Evolutionary conservation across 139 green algal genomes (phyloP), one percentile per base, ranked within the genome.

Genomic region (Chlorella vulgaris): DNA sequence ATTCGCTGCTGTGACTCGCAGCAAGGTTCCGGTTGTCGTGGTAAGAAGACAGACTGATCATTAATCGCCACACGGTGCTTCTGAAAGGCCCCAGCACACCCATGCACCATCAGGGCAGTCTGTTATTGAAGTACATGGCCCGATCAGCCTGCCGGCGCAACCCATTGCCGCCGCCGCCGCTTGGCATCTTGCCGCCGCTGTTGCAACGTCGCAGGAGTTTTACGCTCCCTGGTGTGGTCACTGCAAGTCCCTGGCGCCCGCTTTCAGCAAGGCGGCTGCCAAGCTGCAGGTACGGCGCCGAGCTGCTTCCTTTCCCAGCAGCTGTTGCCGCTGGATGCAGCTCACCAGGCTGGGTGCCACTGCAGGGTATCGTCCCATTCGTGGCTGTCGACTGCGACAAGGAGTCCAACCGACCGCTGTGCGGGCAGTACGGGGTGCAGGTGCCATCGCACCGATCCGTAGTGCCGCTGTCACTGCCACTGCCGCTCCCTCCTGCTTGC

Each of bases 331-430:
- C 2, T 13, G 31, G 18, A 4, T 29, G 4, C 33, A 70, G 22
- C 28, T 26, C 39, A 36, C 33, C 68, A 61, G 40, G 6, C 5
- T n/a, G 18, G 18, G 5, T 39, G 4, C 39, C 2, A 15, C 47
- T 83, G 77, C 50, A 76, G 65, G 77, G 77, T 35, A 83, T 83
- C 28, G 77, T 83, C 7, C 77, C 77, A 0, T 83, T 83, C n/a
- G 86, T 79, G n/a, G 86, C 86, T 1, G 81, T 90, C 3, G 81
- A 90, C 66, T 90, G 86, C 35, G 66, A 85, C 19, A 60, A 67
- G 2, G 55, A 85, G 33, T 61, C 43, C 29, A 87, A 87, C 81
- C 70, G 43, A 0, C 61, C 68, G 35, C 84, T 90, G 40, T 90
- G 86, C 40, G n/a, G 66, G 38, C 61, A 68, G 55, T 70, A 61